Percentiles rank a stretch among this genome's conserved stretches.
Evolutionary conservation across 352 stramenopile species (phyloP).

Genomic region (Stephanocyclus meneghinianus): DNA sequence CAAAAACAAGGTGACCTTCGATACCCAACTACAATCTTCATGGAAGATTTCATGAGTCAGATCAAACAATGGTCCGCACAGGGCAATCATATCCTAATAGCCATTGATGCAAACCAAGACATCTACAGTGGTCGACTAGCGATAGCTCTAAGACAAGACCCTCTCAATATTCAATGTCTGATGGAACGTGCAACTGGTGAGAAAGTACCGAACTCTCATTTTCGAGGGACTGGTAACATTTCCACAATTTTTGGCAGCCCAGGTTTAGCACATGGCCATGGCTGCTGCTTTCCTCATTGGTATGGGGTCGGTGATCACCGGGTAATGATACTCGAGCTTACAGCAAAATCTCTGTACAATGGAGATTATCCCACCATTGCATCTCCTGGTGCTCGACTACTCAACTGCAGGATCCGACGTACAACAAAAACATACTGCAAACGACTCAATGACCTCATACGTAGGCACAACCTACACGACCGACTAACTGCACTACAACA

Average conservation of each 20-base stretch:
- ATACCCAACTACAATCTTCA: conserved; percentile 1
- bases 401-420: too few species aligned
- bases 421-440: too few species aligned
- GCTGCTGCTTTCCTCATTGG: background rate
- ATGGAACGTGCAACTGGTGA: background rate
- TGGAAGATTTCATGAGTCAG: background rate
- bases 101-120: conserved; percentile 2
- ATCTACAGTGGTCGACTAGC: conserved; percentile 1
- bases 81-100: background rate
- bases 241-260: background rate
- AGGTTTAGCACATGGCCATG: background rate
- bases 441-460: too few species aligned
- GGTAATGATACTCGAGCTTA: background rate
- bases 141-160: background rate
- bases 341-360: too few species aligned
- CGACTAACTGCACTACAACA: too few species aligned
- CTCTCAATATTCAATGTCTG: too few species aligned
- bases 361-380: too few species aligned
- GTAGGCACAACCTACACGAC: too few species aligned
- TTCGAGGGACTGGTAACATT: background rate
- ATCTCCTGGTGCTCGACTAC: too few species aligned
- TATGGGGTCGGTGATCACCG: background rate
- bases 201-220: background rate
- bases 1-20: conserved; percentile 11
- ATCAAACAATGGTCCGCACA: background rate